Evolutionary conservation across 73 alveolate genomes (phyloP).

Genomic region (Paramecium primaurelia): DNA sequence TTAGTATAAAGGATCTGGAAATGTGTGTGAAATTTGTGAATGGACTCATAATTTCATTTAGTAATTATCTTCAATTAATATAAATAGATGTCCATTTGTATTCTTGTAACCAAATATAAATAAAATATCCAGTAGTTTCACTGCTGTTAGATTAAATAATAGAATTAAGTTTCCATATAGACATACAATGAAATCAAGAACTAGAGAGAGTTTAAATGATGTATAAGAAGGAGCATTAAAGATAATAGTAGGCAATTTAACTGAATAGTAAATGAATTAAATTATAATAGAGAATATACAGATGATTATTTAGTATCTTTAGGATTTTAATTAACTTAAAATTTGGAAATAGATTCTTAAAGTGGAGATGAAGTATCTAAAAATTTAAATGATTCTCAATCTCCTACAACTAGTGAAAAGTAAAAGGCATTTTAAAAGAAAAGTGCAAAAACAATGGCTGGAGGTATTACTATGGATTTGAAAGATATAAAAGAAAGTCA

Average conservation of each 20-base stretch:
- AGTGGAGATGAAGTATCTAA: neutral
- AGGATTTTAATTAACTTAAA: neutral
- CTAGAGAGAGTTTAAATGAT: neutral
- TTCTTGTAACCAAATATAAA: slow-evolving; percentile 5
- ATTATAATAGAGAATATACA: slow-evolving; percentile 7
- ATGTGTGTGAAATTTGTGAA: slow-evolving; percentile 35
- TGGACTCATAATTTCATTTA: slow-evolving; percentile 28
- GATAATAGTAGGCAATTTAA: neutral
- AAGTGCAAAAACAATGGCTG: neutral
- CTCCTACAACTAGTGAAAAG: neutral
- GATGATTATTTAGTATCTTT: neutral
- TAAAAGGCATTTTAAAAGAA: neutral
- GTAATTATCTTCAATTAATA: neutral
- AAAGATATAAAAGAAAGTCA: neutral
- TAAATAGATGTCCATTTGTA: slow-evolving; percentile 28
- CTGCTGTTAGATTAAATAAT: neutral
- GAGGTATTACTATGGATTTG: neutral
- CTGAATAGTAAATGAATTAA: neutral
- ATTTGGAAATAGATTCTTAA: neutral
- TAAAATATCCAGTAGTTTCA: neutral
- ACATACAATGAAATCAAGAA: neutral
- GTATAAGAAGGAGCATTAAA: neutral
- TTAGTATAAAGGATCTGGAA: slow-evolving; percentile 1
- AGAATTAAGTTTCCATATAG: slow-evolving; percentile 27
- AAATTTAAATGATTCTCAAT: neutral